A percentile compares a stretch with the other conserved stretches of the same genome.
Conservation (phyloP, 208 protist genomes). For the Leishmania tropica region DNA sequence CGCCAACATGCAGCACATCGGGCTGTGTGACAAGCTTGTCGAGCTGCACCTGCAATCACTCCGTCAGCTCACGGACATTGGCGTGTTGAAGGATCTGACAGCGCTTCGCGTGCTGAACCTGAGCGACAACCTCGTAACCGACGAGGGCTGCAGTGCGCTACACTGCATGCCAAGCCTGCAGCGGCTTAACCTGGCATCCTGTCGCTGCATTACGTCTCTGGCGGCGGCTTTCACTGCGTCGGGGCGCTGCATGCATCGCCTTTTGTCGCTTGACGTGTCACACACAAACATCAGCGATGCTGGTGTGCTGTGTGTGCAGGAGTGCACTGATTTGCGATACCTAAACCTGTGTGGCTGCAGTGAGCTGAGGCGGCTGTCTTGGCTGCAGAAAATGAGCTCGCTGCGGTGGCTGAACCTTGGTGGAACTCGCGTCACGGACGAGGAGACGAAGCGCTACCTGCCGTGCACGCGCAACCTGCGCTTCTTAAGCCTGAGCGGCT, state of each 20-base stretch:
- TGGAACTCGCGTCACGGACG: slow-evolving; percentile 48
- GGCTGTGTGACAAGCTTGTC: slow-evolving; percentile 42
- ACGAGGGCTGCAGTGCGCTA: slow-evolving; percentile 29
- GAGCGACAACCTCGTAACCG: slow-evolving; percentile 52
- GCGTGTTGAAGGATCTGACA: slow-evolving; percentile 36
- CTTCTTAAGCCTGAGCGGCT: slow-evolving; percentile 56
- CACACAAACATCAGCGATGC: slow-evolving; percentile 41
- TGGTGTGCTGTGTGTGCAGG: slow-evolving; percentile 25
- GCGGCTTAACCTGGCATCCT: slow-evolving; percentile 21
- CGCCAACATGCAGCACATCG: slow-evolving; percentile 50
- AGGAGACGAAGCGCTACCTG: slow-evolving; percentile 24
- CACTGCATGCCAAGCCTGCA: slow-evolving; percentile 28
- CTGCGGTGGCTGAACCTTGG: slow-evolving; percentile 53
- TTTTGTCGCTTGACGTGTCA: slow-evolving; percentile 56
- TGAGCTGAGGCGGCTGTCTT: slow-evolving; percentile 35
- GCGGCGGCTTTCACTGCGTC: slow-evolving; percentile 6
- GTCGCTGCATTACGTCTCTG: slow-evolving; percentile 36
- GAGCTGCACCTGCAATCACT: slow-evolving; percentile 64
- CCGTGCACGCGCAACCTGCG: slow-evolving; percentile 26
- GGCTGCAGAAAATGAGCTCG: slow-evolving; percentile 31
- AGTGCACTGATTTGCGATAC: slow-evolving; percentile 48
- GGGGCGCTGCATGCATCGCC: slow-evolving; percentile 14
- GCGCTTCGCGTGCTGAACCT: slow-evolving; percentile 55
- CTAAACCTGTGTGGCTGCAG: slow-evolving; percentile 53
- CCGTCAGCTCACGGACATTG: slow-evolving; percentile 51